Percentiles rank a stretch among this genome's conserved stretches.
Evolutionary conservation across 805 yeast species (phyloP).

Genomic region (Metschnikowia gelsemii): DNA sequence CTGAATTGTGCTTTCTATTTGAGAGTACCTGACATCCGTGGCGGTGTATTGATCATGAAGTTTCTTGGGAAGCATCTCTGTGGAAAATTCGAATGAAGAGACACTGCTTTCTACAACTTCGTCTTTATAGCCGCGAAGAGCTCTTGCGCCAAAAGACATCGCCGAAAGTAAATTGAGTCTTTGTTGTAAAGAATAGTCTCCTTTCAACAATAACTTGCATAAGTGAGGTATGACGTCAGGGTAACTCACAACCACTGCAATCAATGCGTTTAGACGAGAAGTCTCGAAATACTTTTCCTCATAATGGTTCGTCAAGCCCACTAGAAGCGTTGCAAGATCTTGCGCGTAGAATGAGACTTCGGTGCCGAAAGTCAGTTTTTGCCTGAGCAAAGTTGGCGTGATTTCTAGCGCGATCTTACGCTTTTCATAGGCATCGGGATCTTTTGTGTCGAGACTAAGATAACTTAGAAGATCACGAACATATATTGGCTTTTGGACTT

Average conservation of each 20-base stretch:
- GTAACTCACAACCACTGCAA: constrained; percentile 59
- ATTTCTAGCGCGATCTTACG: constrained; percentile 47
- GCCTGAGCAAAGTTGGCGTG: constrained; percentile 62
- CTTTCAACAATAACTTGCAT: constrained; percentile 51
- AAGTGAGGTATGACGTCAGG: constrained; percentile 45
- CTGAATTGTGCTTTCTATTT: constrained; percentile 27
- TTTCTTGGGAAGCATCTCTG: constrained; percentile 45
- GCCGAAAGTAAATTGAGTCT: constrained; percentile 68
- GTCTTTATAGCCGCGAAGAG: constrained; percentile 63
- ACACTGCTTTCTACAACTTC: constrained; percentile 39
- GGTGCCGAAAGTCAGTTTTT: constrained; percentile 56
- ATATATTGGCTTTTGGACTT: constrained; percentile 57
- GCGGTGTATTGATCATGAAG: constrained; percentile 46
- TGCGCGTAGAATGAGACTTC: constrained; percentile 62
- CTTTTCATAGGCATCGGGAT: constrained; percentile 49
- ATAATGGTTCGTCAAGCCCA: constrained; percentile 56
- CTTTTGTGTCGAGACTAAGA: constrained; percentile 46
- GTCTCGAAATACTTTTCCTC: constrained; percentile 61
- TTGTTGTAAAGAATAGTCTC: constrained; percentile 81
- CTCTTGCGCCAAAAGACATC: constrained; percentile 70
- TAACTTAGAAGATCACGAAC: constrained; percentile 68
- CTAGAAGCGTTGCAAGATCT: constrained; percentile 49
- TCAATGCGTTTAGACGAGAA: constrained; percentile 61
- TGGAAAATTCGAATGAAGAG: constrained; percentile 29
- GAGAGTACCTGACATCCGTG: constrained; percentile 20